These are phyloP conservation scores for Triadica sebifera DNA, from an alignment of 345 rosid genomes.

Conservation along the genomic window DNA sequence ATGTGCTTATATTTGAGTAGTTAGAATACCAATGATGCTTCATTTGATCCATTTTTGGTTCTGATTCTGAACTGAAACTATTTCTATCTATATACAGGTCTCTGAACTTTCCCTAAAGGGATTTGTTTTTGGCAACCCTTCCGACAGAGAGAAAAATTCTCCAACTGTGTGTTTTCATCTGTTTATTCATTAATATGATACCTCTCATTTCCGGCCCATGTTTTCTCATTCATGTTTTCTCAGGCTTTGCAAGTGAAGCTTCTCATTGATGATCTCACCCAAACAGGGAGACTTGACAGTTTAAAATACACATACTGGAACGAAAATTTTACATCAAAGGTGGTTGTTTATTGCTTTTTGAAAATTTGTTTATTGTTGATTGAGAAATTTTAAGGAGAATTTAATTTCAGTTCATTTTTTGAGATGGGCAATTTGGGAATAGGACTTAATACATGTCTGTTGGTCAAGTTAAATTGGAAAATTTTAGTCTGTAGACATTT, in stretches of 20 bases:
- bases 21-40: not conserved
- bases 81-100: conserved; percentile 42
- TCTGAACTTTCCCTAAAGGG: conserved; percentile 61
- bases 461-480: not conserved
- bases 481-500: not conserved
- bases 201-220: conserved; percentile 2
- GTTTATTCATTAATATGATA: conserved; percentile 1
- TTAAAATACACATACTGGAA: conserved; percentile 72
- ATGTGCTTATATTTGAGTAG: not conserved
- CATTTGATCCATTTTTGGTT: conserved; percentile 7
- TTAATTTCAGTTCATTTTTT: not conserved
- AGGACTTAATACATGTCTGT: not conserved
- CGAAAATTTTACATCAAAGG: conserved; percentile 74
- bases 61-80: conserved; percentile 2
- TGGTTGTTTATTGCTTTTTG: conserved; percentile 21
- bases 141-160: conserved; percentile 32
- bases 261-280: conserved; percentile 62
- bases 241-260: conserved; percentile 54
- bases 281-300: conserved; percentile 55
- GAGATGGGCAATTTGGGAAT: not conserved
- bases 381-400: not conserved
- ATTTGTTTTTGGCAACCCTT: conserved; percentile 72
- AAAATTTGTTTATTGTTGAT: not conserved
- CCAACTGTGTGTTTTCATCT: conserved; percentile 41
- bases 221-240: conserved; percentile 20